Percentiles rank a stretch among this genome's conserved stretches.
These are phyloP conservation scores for Scytalidium lignicola DNA, from an alignment of 2,329 filamentous ascomycete species.

Conservation along the genomic window DNA sequence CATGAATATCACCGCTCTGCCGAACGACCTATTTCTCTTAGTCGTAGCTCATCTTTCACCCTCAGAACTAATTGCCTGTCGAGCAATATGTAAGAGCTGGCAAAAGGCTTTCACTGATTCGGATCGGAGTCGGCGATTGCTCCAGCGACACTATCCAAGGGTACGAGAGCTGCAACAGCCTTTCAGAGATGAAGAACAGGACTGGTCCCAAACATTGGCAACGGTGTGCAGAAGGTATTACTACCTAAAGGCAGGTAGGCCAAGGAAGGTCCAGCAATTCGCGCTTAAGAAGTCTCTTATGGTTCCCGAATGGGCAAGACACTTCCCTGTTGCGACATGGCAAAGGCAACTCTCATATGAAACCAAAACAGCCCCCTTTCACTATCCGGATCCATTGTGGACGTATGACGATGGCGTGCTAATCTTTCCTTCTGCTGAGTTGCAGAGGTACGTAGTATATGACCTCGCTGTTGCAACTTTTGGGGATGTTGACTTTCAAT, in stretches of 20 bases:
- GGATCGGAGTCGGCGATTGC: slow-evolving; percentile 39
- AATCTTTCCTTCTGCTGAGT: slow-evolving; percentile 40
- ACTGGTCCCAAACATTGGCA: slow-evolving; percentile 42
- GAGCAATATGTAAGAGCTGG: slow-evolving; percentile 46
- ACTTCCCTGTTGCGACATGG: slow-evolving; percentile 39
- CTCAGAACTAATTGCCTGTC: slow-evolving; percentile 44
- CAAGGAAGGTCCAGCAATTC: slow-evolving; percentile 41
- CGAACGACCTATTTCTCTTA: slow-evolving; percentile 54
- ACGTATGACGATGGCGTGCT: slow-evolving; percentile 48
- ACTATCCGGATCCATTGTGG: slow-evolving; percentile 47
- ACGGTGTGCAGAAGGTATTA: slow-evolving; percentile 49
- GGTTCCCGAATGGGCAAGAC: slow-evolving; percentile 19
- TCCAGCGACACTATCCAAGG: slow-evolving; percentile 47
- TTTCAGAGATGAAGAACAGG: slow-evolving; percentile 1
- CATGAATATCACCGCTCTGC: slow-evolving; percentile 41
- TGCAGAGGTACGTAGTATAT: slow-evolving; percentile 37
- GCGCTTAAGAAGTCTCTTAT: slow-evolving; percentile 32
- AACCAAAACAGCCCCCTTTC: slow-evolving; percentile 35
- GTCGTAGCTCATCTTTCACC: slow-evolving; percentile 45
- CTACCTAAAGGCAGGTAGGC: slow-evolving; percentile 42
- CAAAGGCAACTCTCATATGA: slow-evolving; percentile 38
- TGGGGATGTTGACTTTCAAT: slow-evolving; percentile 47
- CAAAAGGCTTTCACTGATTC: slow-evolving; percentile 43
- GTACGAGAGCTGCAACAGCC: slow-evolving; percentile 44
- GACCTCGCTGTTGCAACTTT: slow-evolving; percentile 42